phyloP scores from a whole-genome alignment of 1,284 basidiomycete genomes.

The Phlebopus sp. region DNA sequence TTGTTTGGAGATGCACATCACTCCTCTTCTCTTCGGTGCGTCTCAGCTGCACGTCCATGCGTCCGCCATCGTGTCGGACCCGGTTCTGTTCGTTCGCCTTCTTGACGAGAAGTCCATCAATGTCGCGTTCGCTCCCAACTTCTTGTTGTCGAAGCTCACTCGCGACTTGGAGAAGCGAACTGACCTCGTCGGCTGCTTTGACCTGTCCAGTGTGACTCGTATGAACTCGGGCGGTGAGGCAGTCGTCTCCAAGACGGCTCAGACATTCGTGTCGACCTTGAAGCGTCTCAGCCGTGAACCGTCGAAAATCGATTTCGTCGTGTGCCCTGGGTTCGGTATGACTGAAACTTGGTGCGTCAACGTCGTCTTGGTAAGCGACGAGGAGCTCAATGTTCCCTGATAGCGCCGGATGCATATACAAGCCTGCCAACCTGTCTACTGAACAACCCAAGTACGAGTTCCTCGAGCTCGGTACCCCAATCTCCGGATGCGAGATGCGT shows the following conservation, averaged over 20 bases:
- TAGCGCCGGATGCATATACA: slow-evolving; percentile 40
- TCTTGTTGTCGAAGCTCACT: slow-evolving; percentile 39
- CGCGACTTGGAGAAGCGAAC: slow-evolving; percentile 29
- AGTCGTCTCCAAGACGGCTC: slow-evolving; percentile 35
- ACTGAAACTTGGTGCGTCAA: slow-evolving; percentile 38
- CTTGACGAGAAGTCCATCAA: slow-evolving; percentile 32
- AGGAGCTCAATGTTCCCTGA: neutral
- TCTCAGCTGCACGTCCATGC: slow-evolving; percentile 31
- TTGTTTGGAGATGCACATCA: slow-evolving; percentile 31
- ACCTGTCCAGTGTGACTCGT: slow-evolving; percentile 22
- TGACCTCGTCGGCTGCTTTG: slow-evolving; percentile 23
- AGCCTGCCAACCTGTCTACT: slow-evolving; percentile 19
- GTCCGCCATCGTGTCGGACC: slow-evolving; percentile 32
- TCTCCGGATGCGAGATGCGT: slow-evolving; percentile 30
- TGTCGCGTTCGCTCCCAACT: slow-evolving; percentile 44
- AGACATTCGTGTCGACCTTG: slow-evolving; percentile 34
- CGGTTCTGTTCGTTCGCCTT: slow-evolving; percentile 23
- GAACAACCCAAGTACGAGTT: slow-evolving; percentile 24
- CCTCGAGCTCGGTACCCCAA: slow-evolving; percentile 29
- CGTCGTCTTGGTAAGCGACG: neutral
- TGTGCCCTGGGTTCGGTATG: slow-evolving; percentile 45
- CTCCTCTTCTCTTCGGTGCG: slow-evolving; percentile 28
- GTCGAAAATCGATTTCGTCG: slow-evolving; percentile 28
- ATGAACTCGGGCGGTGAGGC: slow-evolving; percentile 41
- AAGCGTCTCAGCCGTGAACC: slow-evolving; percentile 28